phyloP scores from a whole-genome alignment of 140 eudicot genomes.

The Ambrosia hybrid region DNA sequence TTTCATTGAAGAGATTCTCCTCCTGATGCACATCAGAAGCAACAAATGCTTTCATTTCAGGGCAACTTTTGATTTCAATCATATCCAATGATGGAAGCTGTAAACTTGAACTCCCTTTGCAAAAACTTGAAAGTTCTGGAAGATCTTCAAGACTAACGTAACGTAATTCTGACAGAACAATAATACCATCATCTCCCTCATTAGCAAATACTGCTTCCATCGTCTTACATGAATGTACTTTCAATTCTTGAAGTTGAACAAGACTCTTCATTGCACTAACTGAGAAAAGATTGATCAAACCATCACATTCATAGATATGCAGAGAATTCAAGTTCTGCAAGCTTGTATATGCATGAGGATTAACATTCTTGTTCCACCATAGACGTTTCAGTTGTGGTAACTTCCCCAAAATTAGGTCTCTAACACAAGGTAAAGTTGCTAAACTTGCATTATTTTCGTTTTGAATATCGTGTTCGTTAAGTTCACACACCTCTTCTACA shows the following conservation, averaged over 20 bases:
- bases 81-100: constrained; percentile 35
- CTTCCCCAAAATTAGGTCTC: constrained; percentile 43
- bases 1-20: constrained; percentile 38
- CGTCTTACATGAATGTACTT: constrained; percentile 41
- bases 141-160: constrained; percentile 39
- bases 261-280: constrained; percentile 39
- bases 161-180: constrained; percentile 35
- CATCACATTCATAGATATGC: constrained; percentile 41
- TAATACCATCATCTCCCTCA: constrained; percentile 31
- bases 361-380: constrained; percentile 36
- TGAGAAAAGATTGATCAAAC: constrained; percentile 40
- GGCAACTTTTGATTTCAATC: constrained; percentile 36
- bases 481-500: constrained; percentile 42
- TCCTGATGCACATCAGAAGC: constrained; percentile 31
- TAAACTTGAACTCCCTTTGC: constrained; percentile 26
- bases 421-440: constrained; percentile 35
- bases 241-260: constrained; percentile 41
- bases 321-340: constrained; percentile 41
- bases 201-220: constrained; percentile 34
- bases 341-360: constrained; percentile 30
- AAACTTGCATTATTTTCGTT: constrained; percentile 19
- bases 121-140: constrained; percentile 36
- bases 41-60: constrained; percentile 37
- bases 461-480: constrained; percentile 1
- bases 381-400: constrained; percentile 40